Conservation (phyloP, 495 filamentous ascomycete species). For the Neurospora sp. region DNA sequence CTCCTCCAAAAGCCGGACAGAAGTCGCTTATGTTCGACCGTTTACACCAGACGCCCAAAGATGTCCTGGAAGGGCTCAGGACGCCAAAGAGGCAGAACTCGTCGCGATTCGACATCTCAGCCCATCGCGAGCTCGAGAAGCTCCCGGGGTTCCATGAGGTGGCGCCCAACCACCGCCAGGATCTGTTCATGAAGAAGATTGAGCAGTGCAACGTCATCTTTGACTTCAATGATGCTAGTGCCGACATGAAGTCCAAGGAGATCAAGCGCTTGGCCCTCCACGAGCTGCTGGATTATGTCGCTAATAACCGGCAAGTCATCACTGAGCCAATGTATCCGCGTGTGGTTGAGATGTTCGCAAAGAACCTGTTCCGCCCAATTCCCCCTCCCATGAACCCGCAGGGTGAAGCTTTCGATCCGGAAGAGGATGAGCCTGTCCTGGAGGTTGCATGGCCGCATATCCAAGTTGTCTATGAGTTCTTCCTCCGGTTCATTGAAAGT, state of each 20-base stretch:
- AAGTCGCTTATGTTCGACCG: conserved; percentile 88
- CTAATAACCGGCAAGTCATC: conserved; percentile 96
- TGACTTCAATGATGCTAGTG: conserved; percentile 97
- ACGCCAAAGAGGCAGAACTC: conserved; percentile 96
- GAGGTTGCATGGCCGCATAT: conserved; percentile 99
- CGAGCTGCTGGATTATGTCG: conserved; percentile 94
- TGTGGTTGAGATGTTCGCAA: conserved; percentile 98
- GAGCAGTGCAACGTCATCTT: conserved; percentile 99
- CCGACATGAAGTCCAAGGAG: conserved; percentile 99
- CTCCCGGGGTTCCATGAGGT: conserved; percentile 98
- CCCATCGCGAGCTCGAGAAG: conserved; percentile 93
- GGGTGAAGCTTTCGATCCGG: conserved; percentile 95
- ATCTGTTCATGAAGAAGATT: conserved; percentile 99
- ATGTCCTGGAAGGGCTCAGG: conserved; percentile 86
- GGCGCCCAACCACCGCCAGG: conserved; percentile 85
- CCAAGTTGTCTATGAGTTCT: conserved; percentile 99
- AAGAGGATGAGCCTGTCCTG: conserved; percentile 96
- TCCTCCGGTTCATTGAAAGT: conserved; percentile 96
- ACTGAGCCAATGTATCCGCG: conserved; percentile 98
- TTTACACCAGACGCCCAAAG: conserved; percentile 86
- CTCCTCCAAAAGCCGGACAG: conserved; percentile 74
- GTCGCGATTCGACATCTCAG: conserved; percentile 94
- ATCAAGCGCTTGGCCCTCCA: conserved; percentile 97
- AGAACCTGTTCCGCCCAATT: conserved; percentile 96
- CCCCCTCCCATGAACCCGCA: conserved; percentile 95